A percentile compares a stretch with the other conserved stretches of the same genome.
These are phyloP conservation scores for Verticillium longisporum DNA, from an alignment of 2,329 filamentous ascomycete species.

Conservation along the genomic window DNA sequence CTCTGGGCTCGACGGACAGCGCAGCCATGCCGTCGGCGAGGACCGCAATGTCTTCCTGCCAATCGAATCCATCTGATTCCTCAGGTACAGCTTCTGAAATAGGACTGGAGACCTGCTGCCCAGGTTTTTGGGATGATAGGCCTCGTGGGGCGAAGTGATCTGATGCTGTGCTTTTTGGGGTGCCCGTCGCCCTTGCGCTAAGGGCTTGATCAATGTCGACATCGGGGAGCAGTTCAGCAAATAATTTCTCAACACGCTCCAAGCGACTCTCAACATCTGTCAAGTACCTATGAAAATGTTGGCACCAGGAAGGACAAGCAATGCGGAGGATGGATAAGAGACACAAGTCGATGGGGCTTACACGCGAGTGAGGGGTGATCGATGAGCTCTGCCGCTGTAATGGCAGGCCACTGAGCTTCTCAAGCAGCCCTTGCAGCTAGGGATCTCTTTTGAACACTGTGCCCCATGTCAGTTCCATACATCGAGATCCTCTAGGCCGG, in stretches of 20 bases:
- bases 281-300: conserved; percentile 11
- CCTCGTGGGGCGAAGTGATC: neutral
- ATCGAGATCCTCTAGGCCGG: neutral
- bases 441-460: conserved; percentile 18
- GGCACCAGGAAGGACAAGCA: neutral
- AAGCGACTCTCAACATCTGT: conserved; percentile 16
- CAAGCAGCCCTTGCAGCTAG: conserved; percentile 15
- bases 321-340: neutral
- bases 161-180: neutral
- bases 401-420: conserved; percentile 16
- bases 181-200: neutral
- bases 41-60: conserved; percentile 23
- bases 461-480: neutral
- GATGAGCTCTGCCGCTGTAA: conserved; percentile 17
- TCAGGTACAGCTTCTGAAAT: conserved; percentile 20
- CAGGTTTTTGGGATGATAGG: neutral
- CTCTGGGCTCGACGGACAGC: conserved; percentile 25
- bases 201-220: conserved; percentile 16
- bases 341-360: conserved; percentile 5
- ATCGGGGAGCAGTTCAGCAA: conserved; percentile 14
- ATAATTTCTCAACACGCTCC: conserved; percentile 12
- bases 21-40: conserved; percentile 27
- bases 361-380: conserved; percentile 19
- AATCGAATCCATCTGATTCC: conserved; percentile 22
- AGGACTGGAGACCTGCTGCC: neutral